phyloP scores from a whole-genome alignment of 208 protist genomes.

The Acanthamoeba healyi region DNA sequence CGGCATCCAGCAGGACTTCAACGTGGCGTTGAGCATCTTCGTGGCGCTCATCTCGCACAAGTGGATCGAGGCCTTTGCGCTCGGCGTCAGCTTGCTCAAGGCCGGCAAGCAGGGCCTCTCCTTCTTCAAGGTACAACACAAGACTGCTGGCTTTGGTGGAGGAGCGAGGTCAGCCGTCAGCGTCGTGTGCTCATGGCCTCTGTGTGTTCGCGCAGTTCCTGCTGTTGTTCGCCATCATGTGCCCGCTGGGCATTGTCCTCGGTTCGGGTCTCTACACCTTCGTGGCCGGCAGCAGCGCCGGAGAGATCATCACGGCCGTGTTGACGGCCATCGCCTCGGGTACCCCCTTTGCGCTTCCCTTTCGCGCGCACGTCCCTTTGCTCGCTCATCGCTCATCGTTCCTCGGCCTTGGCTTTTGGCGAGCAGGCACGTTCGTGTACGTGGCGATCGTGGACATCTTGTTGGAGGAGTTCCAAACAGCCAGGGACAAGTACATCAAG shows the following conservation, averaged over 20 bases:
- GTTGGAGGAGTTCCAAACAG: conserved; percentile 31
- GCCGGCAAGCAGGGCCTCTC: conserved; percentile 3
- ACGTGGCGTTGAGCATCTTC: conserved; percentile 44
- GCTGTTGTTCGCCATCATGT: conserved; percentile 17
- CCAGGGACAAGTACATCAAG: conserved; percentile 57
- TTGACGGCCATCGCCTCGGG: conserved; percentile 13
- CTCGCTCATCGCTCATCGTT: neutral
- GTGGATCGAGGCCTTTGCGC: conserved; percentile 46
- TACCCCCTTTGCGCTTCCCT: neutral
- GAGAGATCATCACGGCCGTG: conserved; percentile 42
- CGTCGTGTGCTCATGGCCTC: too few relatives aligned
- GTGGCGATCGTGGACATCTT: conserved; percentile 54
- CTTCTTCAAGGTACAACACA: conserved; percentile 14
- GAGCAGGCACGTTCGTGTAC: conserved; percentile 27
- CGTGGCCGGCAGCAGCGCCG: neutral
- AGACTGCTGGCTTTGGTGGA: too few relatives aligned
- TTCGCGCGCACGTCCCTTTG: too few relatives aligned
- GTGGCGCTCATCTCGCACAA: conserved; percentile 57
- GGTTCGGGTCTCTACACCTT: neutral
- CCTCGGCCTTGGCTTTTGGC: too few relatives aligned
- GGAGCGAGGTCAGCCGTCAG: too few relatives aligned
- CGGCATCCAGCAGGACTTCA: conserved; percentile 38
- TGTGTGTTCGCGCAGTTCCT: neutral
- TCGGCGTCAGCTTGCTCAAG: neutral
- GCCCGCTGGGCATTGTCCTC: neutral